A percentile compares a stretch with the other conserved stretches of the same genome.
Evolutionary conservation across 306 rosid genomes (phyloP).

Genomic region (Cyclanthera cordifolia): DNA sequence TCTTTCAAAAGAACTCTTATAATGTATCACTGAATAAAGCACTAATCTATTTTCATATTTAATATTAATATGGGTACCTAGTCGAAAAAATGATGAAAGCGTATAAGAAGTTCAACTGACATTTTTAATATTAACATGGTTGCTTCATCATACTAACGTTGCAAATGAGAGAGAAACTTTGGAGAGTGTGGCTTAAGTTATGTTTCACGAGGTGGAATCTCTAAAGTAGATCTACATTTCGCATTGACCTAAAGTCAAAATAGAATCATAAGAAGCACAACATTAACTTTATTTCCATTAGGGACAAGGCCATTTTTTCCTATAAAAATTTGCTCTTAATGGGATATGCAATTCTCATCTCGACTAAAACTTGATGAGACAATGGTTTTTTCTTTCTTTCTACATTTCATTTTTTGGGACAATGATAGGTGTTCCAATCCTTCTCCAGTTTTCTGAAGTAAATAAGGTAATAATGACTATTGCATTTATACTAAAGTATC

Average conservation of each 20-base stretch:
- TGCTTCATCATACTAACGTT: conserved; percentile 91
- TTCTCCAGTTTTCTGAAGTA: too few species aligned
- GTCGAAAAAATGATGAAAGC: background rate
- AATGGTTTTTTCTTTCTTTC: background rate
- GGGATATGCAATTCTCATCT: background rate
- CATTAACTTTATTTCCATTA: background rate
- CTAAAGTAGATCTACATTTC: conserved; percentile 24
- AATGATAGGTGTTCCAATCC: too few species aligned
- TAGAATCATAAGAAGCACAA: conserved; percentile 17
- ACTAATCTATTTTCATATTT: background rate
- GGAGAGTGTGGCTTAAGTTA: conserved; percentile 62
- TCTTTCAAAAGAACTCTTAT: background rate
- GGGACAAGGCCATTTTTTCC: background rate
- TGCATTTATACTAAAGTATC: too few species aligned
- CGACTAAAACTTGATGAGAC: background rate
- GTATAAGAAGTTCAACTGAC: conserved; percentile 29
- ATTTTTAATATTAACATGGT: conserved; percentile 98
- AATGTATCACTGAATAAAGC: background rate
- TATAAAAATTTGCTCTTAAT: background rate
- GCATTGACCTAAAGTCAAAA: conserved; percentile 38
- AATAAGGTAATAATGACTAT: too few species aligned
- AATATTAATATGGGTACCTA: background rate
- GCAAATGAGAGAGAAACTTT: conserved; percentile 81
- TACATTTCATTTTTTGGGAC: background rate
- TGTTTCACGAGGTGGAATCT: conserved; percentile 47